Conservation (phyloP, 2,329 filamentous ascomycete species). For the Trichophyton simii region DNA sequence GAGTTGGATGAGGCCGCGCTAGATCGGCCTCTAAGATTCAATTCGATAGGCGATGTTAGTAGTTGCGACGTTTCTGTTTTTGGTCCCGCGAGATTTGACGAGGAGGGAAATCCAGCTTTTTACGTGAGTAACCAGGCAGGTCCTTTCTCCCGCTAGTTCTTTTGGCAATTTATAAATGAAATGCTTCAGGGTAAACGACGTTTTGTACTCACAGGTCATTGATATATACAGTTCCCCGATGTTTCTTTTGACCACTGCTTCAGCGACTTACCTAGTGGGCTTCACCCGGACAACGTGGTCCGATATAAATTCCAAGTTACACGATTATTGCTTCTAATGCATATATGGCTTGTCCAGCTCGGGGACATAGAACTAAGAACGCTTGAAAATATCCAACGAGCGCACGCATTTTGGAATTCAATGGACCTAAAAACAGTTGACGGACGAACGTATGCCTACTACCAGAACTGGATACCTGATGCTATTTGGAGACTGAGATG, state of each 20-base stretch:
- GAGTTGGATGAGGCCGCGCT: not conserved
- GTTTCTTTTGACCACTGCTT: not conserved
- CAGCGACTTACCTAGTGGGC: conserved; percentile 1
- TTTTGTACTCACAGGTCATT: not conserved
- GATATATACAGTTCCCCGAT: conserved; percentile 9
- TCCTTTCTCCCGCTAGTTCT: not conserved
- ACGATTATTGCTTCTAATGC: conserved; percentile 10
- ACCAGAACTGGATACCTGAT: conserved; percentile 13
- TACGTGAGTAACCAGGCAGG: conserved; percentile 4
- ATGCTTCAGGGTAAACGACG: not conserved
- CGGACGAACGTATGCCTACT: conserved; percentile 12
- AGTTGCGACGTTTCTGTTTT: not conserved
- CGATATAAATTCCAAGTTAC: conserved; percentile 10
- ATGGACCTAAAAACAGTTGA: conserved; percentile 8
- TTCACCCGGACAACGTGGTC: conserved; percentile 5
- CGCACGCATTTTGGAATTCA: conserved; percentile 14
- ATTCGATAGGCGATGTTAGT: not conserved
- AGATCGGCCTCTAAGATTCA: not conserved
- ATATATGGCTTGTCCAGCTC: conserved; percentile 16
- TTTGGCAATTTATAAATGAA: not conserved
- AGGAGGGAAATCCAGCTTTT: conserved; percentile 11
- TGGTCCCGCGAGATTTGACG: conserved; percentile 1
- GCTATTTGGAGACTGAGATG: conserved; percentile 2
- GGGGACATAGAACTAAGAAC: conserved; percentile 8
- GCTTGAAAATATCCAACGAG: conserved; percentile 11